A percentile compares a stretch with the other conserved stretches of the same genome.
Conservation (phyloP, 2,329 filamentous ascomycete species). For the Penicillium polonicum region DNA sequence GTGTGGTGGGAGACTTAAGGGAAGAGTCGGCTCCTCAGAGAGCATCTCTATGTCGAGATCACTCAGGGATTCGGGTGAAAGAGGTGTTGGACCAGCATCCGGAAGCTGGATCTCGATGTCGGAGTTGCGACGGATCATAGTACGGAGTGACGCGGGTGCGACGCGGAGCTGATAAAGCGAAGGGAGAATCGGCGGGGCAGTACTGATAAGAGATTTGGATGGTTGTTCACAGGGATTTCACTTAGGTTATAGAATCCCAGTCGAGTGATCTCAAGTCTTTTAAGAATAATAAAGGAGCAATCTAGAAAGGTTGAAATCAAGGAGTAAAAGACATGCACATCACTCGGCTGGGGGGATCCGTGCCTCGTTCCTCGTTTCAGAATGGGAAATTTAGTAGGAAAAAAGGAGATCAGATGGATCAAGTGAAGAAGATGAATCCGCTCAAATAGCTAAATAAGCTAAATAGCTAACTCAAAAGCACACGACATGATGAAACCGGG, state of each 20-base stretch:
- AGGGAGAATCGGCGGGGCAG: conserved; percentile 19
- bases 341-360: conserved; percentile 29
- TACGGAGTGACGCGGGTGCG: conserved; percentile 11
- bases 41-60: conserved; percentile 46
- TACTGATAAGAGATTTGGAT: conserved; percentile 52
- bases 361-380: conserved; percentile 40
- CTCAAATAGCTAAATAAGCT: conserved; percentile 1
- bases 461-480: neutral
- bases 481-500: neutral
- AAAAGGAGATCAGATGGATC: conserved; percentile 5
- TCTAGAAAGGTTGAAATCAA: conserved; percentile 10
- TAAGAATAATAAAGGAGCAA: neutral
- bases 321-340: conserved; percentile 13
- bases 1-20: conserved; percentile 57
- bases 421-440: neutral
- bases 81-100: conserved; percentile 31
- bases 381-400: conserved; percentile 21
- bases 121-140: conserved; percentile 45
- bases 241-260: neutral
- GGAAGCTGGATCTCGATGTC: conserved; percentile 44
- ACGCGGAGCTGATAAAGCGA: conserved; percentile 43
- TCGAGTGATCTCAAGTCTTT: neutral
- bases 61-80: conserved; percentile 26
- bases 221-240: neutral
- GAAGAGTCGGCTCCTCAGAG: conserved; percentile 35